These are phyloP conservation scores for Oryza nivara DNA, from an alignment of 176 grass and related monocot genomes.

Conservation along the genomic window DNA sequence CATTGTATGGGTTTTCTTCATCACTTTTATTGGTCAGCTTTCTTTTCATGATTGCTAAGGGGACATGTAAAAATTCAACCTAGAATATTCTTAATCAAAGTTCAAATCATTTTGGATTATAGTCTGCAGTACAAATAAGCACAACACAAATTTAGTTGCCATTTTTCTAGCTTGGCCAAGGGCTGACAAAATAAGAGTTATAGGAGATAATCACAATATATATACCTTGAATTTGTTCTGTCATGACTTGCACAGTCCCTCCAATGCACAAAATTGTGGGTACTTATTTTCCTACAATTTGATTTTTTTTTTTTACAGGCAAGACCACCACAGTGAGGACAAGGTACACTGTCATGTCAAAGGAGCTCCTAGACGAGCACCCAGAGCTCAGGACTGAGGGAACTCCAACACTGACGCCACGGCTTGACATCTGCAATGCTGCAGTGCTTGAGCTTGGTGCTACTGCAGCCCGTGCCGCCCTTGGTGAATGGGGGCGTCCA, in stretches of 20 bases:
- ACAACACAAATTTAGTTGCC: not conserved
- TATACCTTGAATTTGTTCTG: not conserved
- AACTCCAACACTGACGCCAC: constrained; percentile 68
- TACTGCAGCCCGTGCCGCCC: constrained; percentile 54
- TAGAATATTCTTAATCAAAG: too few relatives aligned
- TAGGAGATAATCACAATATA: not conserved
- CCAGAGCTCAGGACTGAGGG: constrained; percentile 81
- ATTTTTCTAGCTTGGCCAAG: not conserved
- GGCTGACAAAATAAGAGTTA: not conserved
- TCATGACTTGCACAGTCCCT: constrained; percentile 11
- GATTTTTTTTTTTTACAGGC: constrained; percentile 53
- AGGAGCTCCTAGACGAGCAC: constrained; percentile 76
- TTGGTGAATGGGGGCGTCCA: constrained; percentile 67
- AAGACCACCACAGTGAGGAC: constrained; percentile 83
- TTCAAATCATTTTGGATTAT: too few relatives aligned
- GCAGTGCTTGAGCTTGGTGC: constrained; percentile 80
- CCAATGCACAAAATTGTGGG: not conserved
- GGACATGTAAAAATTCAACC: too few relatives aligned
- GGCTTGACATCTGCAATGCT: constrained; percentile 75
- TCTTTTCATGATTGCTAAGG: too few relatives aligned
- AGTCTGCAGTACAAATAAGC: too few relatives aligned
- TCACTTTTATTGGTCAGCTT: too few relatives aligned
- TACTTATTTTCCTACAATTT: constrained; percentile 8
- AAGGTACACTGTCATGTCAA: constrained; percentile 87
- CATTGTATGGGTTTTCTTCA: too few relatives aligned